These are phyloP conservation scores for Scheffersomyces lignicola DNA, from an alignment of 1,139 yeast species.

Conservation along the genomic window DNA sequence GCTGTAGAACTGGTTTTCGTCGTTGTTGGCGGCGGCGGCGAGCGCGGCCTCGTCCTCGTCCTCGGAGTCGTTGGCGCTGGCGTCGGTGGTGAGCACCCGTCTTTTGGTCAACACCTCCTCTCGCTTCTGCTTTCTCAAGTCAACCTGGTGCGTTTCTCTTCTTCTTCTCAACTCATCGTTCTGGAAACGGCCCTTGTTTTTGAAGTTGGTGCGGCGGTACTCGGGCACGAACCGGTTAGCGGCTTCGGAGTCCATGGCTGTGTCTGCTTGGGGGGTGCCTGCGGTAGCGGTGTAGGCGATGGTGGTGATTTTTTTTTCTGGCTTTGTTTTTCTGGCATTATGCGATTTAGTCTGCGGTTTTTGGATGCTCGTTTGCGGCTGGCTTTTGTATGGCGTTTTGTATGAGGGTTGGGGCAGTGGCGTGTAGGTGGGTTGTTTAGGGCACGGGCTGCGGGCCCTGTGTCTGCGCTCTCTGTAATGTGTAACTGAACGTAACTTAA, in stretches of 20 bases:
- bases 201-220: slow-evolving; percentile 94
- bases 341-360: no score
- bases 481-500: no score
- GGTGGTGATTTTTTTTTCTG: no score
- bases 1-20: slow-evolving; percentile 51
- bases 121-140: slow-evolving; percentile 92
- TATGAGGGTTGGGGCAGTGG: no score
- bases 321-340: not conserved
- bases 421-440: no score
- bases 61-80: slow-evolving; percentile 40
- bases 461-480: no score
- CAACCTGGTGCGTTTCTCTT: slow-evolving; percentile 97
- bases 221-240: slow-evolving; percentile 91
- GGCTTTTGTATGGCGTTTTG: no score
- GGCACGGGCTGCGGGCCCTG: no score
- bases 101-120: slow-evolving; percentile 94
- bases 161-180: slow-evolving; percentile 97
- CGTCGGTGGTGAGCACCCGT: slow-evolving; percentile 62
- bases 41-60: slow-evolving; percentile 49
- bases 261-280: slow-evolving; percentile 5
- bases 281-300: slow-evolving; percentile 5
- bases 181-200: slow-evolving; percentile 91
- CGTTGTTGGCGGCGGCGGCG: slow-evolving; percentile 33
- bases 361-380: no score
- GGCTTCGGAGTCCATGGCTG: slow-evolving; percentile 81